These are phyloP conservation scores for Trichoderma aggressivum DNA, from an alignment of 2,329 filamentous ascomycete species.

Conservation along the genomic window DNA sequence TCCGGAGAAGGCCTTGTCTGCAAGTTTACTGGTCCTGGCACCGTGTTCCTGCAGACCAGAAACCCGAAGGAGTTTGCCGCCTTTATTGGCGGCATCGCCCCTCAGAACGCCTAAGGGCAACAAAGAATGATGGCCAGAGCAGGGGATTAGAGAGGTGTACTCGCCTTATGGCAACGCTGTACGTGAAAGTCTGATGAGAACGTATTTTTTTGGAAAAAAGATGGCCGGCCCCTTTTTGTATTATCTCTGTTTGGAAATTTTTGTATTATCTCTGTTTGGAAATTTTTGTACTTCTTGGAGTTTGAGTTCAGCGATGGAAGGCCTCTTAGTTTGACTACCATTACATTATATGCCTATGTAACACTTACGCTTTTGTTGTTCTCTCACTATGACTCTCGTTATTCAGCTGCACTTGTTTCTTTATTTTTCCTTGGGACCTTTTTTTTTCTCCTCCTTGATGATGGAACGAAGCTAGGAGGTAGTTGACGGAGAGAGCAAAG, in stretches of 20 bases:
- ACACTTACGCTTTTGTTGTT: not conserved
- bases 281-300: not conserved
- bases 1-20: slow-evolving; percentile 88
- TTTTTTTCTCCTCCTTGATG: not conserved
- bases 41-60: slow-evolving; percentile 87
- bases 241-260: not conserved
- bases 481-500: too few relatives aligned
- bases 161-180: not conserved
- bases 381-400: not conserved
- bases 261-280: not conserved
- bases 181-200: not conserved
- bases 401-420: not conserved
- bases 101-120: slow-evolving; percentile 28
- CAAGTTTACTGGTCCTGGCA: slow-evolving; percentile 89
- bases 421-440: not conserved
- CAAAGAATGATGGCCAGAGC: not conserved
- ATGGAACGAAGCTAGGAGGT: not conserved
- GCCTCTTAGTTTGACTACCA: not conserved
- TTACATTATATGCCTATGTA: not conserved
- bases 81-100: slow-evolving; percentile 49
- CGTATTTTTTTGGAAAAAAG: not conserved
- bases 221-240: not conserved
- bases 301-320: not conserved
- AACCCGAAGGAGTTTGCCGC: slow-evolving; percentile 64
- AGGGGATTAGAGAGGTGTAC: not conserved